phyloP scores from a whole-genome alignment of 2,329 filamentous ascomycete genomes.

The Penicillium sp. region DNA sequence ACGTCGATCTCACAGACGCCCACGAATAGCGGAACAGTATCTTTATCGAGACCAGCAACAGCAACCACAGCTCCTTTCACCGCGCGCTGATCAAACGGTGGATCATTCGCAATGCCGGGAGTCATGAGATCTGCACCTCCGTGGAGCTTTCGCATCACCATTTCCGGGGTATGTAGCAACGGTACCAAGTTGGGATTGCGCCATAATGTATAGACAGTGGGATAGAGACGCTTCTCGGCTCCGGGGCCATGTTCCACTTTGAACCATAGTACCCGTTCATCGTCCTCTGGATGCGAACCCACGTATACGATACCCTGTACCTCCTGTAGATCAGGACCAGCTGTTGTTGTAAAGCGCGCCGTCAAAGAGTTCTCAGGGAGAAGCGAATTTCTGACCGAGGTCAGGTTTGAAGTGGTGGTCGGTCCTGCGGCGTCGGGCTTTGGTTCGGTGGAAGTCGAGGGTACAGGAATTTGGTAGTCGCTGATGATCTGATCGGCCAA shows the following conservation, averaged over 20 bases:
- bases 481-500: conserved; percentile 62
- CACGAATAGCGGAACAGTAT: conserved; percentile 58
- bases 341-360: conserved; percentile 60
- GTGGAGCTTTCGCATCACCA: conserved; percentile 56
- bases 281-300: conserved; percentile 52
- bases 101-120: conserved; percentile 58
- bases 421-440: conserved; percentile 27
- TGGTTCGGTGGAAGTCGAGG: conserved; percentile 29
- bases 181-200: conserved; percentile 56
- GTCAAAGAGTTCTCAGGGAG: conserved; percentile 59
- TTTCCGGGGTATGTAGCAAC: conserved; percentile 56
- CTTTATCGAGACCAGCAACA: conserved; percentile 54
- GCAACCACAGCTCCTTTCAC: conserved; percentile 58
- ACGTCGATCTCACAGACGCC: conserved; percentile 62
- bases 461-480: conserved; percentile 52
- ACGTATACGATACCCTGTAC: conserved; percentile 61
- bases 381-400: conserved; percentile 52
- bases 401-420: conserved; percentile 43
- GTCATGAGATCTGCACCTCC: conserved; percentile 64
- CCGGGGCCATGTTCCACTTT: conserved; percentile 51
- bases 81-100: conserved; percentile 56
- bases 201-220: conserved; percentile 61
- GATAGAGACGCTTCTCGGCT: conserved; percentile 39
- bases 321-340: conserved; percentile 55
- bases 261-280: conserved; percentile 60